Percentiles rank a stretch among this genome's conserved stretches.
These are phyloP conservation scores for Adansonia madagascariensis DNA, from an alignment of 441 rosid genomes.

Conservation along the genomic window DNA sequence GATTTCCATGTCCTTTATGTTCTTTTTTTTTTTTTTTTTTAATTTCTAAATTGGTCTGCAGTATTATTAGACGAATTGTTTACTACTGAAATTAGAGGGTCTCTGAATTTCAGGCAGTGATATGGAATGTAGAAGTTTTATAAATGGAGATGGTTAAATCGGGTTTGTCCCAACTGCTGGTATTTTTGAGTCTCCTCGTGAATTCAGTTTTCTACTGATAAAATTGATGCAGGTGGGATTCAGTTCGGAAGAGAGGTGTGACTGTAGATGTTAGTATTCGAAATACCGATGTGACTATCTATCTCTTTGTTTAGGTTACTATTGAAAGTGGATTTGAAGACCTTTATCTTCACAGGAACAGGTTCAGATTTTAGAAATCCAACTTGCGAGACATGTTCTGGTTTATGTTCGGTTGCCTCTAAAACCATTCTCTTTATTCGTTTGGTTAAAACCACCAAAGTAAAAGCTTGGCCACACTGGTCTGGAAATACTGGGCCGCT, in stretches of 20 bases:
- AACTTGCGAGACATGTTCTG: background rate
- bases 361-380: background rate
- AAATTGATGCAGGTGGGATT: background rate
- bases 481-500: no score
- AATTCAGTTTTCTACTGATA: background rate
- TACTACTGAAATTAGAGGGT: background rate
- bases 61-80: background rate
- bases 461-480: no score
- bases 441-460: background rate
- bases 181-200: background rate
- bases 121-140: background rate
- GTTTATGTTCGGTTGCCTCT: background rate
- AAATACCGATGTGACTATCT: background rate
- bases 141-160: background rate
- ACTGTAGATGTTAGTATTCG: background rate
- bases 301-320: background rate
- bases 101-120: background rate
- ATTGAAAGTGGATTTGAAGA: background rate
- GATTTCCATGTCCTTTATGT: background rate
- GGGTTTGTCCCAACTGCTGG: background rate
- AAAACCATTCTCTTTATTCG: background rate
- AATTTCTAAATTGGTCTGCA: background rate
- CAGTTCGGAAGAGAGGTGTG: background rate
- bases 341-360: background rate
- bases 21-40: background rate